Evolutionary conservation across 306 rosid species (phyloP), one percentile per base, ranked within the genome.

Genomic region (Hylodesmum podocarpum): DNA sequence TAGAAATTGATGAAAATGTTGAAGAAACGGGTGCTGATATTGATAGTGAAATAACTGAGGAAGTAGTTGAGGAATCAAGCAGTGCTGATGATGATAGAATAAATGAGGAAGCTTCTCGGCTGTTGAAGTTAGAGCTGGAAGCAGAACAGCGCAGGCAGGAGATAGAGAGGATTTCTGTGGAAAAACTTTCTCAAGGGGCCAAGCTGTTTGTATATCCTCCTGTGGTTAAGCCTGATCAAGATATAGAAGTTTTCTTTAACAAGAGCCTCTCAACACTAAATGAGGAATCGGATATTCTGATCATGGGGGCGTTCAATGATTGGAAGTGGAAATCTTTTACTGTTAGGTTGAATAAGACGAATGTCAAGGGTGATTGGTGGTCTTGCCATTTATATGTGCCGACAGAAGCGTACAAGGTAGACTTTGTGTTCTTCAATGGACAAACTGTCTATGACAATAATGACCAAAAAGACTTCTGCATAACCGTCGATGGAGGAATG

Each of bases 351-450:
- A 78, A 59, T 76, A 87, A 84, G 85, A 73, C 97, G 11, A 61
- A 63, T 68, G 80, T 88, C 28, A 81, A 74, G 34, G 97, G 90
- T 62, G 96, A 95, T 80, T 95, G 99, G 99, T 92, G 97, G 97
- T 90, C 89, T 71, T 92, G 99, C 88, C 88, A 76, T 34, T 22
- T 92, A 65, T 84, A 89, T 63, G 91, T 95, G 72, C 99, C 97
- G 19, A 87, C 64, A 65, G 94, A 95, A 84, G 95, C 94, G 33
- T 95, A 89, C 78, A 88, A 91, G 81, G 69, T 95, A 63, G 90
- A 95, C 80, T 95, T 92, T 61, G 98, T 95, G 29, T 95, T 95
- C 89, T 95, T 91, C 89, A 92, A 92, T 61, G 99, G 98, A 76
- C 71, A 95, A 83, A 80, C 82, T 79, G 89, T 84, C 59, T 95